Evolutionary conservation across 1,284 basidiomycete species (phyloP), one percentile per base, ranked within the genome.

Genomic region (Heterobasidion parviporum): DNA sequence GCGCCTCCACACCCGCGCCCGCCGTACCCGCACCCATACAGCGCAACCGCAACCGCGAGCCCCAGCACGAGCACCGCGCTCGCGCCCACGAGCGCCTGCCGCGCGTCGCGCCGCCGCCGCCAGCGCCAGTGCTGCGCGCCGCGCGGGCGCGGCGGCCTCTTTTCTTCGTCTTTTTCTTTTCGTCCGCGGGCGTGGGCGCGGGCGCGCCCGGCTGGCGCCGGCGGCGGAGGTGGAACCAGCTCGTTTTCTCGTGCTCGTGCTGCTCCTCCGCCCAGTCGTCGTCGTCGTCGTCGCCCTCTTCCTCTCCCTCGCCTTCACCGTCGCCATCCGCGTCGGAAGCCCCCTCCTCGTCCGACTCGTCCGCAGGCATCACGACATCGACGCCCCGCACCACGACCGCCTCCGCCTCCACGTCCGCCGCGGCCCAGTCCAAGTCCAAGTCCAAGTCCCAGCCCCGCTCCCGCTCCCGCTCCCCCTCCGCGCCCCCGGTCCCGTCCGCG

Each of bases 1-100:
- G 16, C 20, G 45, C 47, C 20, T 46, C 54, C 52, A 54, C 57
- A 14, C 44, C 52, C 34, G 43, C 55, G 52, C 55, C 57, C 41
- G 12, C 48, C 32, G 47, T 45, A 60, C 57, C 47, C 68, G 67
- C 56, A 75, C 65, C 78, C 76, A 65, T 84, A 83, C 45, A 86
- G 70, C 0, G 83, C 83, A 46, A 87, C 71, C 1, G 83, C 84
- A 63, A 88, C 73, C 14, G 84, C 86, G 36, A 87, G 76, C 6
- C 83, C 83, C 3, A 89, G 70, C 8, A 85, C 79, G 33, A 89
- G 66, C 34, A 87, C 78, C 20, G 83, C 82, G 26, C 83, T 80
- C 34, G 81, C 79, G 43, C 87, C 70, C 63, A 86, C 49, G 80
- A 74, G 58, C 73, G 72, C 35, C 71, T 68, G 60, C 75, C 74